Percentiles rank a stretch among this genome's conserved stretches.
Evolutionary conservation across 768 basidiomycete species (phyloP).

Genomic region (Pseudohyphozyma bogoriensis): DNA sequence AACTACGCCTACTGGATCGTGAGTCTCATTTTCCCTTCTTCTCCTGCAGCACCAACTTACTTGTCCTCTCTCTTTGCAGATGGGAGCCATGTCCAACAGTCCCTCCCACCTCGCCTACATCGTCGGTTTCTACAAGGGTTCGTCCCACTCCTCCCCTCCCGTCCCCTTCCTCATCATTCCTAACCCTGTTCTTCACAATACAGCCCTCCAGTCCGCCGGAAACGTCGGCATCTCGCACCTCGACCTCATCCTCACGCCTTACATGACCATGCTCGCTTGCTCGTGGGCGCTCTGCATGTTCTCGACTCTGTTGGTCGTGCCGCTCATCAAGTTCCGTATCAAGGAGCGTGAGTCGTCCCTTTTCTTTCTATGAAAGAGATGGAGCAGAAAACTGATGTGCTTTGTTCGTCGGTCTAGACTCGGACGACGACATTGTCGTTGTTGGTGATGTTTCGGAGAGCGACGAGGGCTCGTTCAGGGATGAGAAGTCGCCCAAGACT

Average conservation of each 20-base stretch:
- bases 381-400: too few relatives aligned
- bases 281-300: conserved; percentile 13
- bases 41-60: too few relatives aligned
- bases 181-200: background rate
- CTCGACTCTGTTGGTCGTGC: conserved; percentile 10
- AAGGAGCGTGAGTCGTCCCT: conserved; percentile 6
- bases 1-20: conserved; percentile 34
- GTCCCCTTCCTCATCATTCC: background rate
- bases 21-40: background rate
- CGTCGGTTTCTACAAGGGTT: conserved; percentile 48
- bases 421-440: too few relatives aligned
- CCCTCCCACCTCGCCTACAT: conserved; percentile 69
- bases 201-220: conserved; percentile 30
- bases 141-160: background rate
- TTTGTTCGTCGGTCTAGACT: too few relatives aligned
- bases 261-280: conserved; percentile 15
- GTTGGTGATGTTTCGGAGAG: too few relatives aligned
- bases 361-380: background rate
- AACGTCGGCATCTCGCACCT: conserved; percentile 26
- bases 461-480: too few relatives aligned
- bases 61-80: conserved; percentile 3
- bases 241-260: conserved; percentile 9
- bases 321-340: conserved; percentile 14
- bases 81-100: conserved; percentile 72
- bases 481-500: too few relatives aligned